phyloP scores from a whole-genome alignment of 441 rosid species.

The Adansonia gregorii region DNA sequence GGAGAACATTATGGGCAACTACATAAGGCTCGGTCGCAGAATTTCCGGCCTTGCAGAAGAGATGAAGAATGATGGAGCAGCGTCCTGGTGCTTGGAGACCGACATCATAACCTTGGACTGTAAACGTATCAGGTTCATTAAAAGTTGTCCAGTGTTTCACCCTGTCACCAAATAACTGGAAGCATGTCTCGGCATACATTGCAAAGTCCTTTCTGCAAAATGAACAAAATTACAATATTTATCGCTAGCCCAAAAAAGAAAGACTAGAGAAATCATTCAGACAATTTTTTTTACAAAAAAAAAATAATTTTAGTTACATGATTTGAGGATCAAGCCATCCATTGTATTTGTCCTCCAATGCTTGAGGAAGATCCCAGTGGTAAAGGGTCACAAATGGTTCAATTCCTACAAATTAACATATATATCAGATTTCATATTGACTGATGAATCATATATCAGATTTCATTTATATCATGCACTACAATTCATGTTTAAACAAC shows the following conservation, averaged over 20 bases:
- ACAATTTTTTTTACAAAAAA: neutral
- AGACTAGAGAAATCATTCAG: neutral
- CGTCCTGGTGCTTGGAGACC: slow-evolving; percentile 76
- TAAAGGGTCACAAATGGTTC: slow-evolving; percentile 43
- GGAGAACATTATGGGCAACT: slow-evolving; percentile 63
- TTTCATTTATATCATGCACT: neutral
- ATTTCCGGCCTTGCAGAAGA: slow-evolving; percentile 61
- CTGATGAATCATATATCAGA: neutral
- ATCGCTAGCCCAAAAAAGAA: neutral
- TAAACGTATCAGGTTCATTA: slow-evolving; percentile 69
- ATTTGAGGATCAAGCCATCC: slow-evolving; percentile 46
- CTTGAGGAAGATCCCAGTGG: slow-evolving; percentile 74
- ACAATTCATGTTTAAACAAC: neutral
- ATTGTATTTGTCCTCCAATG: slow-evolving; percentile 59
- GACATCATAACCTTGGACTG: slow-evolving; percentile 66
- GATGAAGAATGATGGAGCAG: slow-evolving; percentile 43
- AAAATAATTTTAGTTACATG: slow-evolving; percentile 39
- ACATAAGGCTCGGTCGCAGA: slow-evolving; percentile 78
- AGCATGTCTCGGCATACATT: slow-evolving; percentile 64
- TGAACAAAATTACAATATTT: neutral
- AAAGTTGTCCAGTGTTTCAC: slow-evolving; percentile 75
- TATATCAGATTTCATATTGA: neutral
- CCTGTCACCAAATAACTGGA: slow-evolving; percentile 69
- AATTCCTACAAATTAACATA: slow-evolving; percentile 8
- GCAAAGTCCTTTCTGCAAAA: slow-evolving; percentile 63